Percentiles rank a stretch among this genome's conserved stretches.
Conservation (phyloP, 2,329 filamentous ascomycete genomes). For the Arthrobotrys pseudoclavata region DNA sequence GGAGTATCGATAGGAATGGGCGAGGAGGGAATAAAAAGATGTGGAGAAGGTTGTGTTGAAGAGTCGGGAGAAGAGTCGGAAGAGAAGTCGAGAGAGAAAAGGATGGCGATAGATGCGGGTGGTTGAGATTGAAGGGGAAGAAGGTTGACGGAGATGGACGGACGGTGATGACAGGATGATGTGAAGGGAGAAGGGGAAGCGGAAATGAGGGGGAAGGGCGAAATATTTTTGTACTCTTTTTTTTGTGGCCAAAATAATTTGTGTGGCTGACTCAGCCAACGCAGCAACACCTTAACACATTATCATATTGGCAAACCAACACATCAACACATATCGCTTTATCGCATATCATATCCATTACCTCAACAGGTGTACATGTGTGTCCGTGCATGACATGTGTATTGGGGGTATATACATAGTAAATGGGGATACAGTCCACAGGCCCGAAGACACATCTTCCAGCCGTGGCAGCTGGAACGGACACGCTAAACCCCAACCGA, state of each 20-base stretch:
- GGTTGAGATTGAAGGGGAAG: slow-evolving; percentile 5
- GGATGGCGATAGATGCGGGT: background rate
- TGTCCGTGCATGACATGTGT: no score
- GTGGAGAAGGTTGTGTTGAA: background rate
- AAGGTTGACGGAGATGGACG: background rate
- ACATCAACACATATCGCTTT: slow-evolving; percentile 12
- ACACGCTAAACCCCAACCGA: slow-evolving; percentile 37
- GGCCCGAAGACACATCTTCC: background rate
- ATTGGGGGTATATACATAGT: no score
- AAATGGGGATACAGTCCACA: background rate
- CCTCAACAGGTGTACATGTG: no score
- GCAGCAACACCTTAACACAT: slow-evolving; percentile 4
- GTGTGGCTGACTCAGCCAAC: slow-evolving; percentile 50
- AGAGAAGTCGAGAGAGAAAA: background rate
- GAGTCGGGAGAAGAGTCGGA: slow-evolving; percentile 10
- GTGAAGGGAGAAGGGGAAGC: slow-evolving; percentile 31
- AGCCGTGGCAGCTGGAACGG: slow-evolving; percentile 14
- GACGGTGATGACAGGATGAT: slow-evolving; percentile 35
- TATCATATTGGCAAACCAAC: slow-evolving; percentile 9
- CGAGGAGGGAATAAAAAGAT: background rate
- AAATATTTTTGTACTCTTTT: slow-evolving; percentile 47
- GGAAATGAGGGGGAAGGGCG: slow-evolving; percentile 49
- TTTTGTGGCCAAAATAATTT: slow-evolving; percentile 22
- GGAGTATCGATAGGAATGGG: slow-evolving; percentile 6
- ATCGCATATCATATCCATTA: no score